These are phyloP conservation scores for Echeveria elegans DNA, from an alignment of 164 flowering plant species.

Conservation along the genomic window DNA sequence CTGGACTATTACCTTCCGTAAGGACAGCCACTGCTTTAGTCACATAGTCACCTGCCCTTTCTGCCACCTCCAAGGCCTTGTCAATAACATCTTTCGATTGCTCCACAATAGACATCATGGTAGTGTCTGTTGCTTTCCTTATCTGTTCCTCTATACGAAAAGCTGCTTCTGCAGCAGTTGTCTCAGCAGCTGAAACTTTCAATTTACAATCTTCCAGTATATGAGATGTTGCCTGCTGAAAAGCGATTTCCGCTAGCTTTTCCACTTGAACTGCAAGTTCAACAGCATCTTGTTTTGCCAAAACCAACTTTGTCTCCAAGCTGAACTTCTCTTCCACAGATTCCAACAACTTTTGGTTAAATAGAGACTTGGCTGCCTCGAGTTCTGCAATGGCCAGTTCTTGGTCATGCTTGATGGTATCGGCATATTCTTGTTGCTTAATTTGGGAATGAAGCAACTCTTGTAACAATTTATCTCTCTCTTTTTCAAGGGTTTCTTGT, in stretches of 20 bases:
- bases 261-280: constrained; percentile 63
- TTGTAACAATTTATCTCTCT: constrained; percentile 35
- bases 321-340: constrained; percentile 38
- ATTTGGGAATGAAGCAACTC: constrained; percentile 32
- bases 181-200: constrained; percentile 49
- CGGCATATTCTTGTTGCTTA: constrained; percentile 35
- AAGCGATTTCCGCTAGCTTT: constrained; percentile 42
- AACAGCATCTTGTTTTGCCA: constrained; percentile 47
- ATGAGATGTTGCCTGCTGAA: constrained; percentile 52
- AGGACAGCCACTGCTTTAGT: constrained; percentile 23
- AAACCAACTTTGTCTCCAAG: constrained; percentile 42
- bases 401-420: constrained; percentile 37
- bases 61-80: constrained; percentile 39
- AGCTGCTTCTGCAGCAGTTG: constrained; percentile 49
- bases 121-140: constrained; percentile 34
- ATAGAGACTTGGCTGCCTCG: constrained; percentile 38
- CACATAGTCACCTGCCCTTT: constrained; percentile 31
- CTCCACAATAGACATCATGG: constrained; percentile 32
- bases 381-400: constrained; percentile 41
- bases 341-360: constrained; percentile 38
- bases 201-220: constrained; percentile 40
- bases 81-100: constrained; percentile 43
- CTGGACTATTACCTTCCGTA: constrained; percentile 22
- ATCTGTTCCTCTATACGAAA: constrained; percentile 44
- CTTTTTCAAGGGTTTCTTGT: constrained; percentile 36